Base-by-base conservation (phyloP, 2,329 filamentous ascomycete species). In the Diaporthe humulicola region DNA sequence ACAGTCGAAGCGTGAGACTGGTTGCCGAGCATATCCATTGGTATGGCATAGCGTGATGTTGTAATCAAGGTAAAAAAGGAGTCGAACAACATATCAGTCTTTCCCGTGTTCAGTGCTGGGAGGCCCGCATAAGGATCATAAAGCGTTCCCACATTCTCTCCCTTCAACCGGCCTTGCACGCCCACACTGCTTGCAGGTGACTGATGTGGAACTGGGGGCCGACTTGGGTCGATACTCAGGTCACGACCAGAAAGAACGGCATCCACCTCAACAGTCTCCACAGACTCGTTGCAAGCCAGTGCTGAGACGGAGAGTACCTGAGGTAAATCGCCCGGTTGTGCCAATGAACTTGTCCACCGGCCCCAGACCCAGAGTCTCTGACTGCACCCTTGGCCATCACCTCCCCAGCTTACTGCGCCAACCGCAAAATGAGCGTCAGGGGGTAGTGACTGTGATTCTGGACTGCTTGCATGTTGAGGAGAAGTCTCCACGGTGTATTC, bases 331-430 rank as follows among this genome's bases (percentile, higher is more conserved):
- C 30, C 56, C 33, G 15, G 7, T 15, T 25, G 28, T 40, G 5
- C 12, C 33, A 4, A 22, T 38, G 33, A 40, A 15, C 6, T 36
- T 58, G 56, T 15, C 56, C 56, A 58, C 33, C 12, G 56, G 33
- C 56, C 56, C 56, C 56, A 58, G 56, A 10, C 56, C 54, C 56
- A 58, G 12, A 58, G 56, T n/a, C 56, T 38, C 33, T 58, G 56
- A 12, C 56, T 58, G 22, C 22, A 58, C 5, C 56, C 33, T 3
- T 17, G 17, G n/a, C 12, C 22, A 17, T 3, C 0, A 22, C 22
- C 3, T 1, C 0, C 8, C 17, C 28, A 3, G 15, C 4, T n/a
- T 15, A 17, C 56, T 58, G 3, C 56, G 3, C 33, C 56, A 40
- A 4, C 56, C 22, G 4, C 56, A 15, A 58, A 58, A n/a, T 58